phyloP scores from a whole-genome alignment of 2,329 filamentous ascomycete species.

The Penicillium sp. region DNA sequence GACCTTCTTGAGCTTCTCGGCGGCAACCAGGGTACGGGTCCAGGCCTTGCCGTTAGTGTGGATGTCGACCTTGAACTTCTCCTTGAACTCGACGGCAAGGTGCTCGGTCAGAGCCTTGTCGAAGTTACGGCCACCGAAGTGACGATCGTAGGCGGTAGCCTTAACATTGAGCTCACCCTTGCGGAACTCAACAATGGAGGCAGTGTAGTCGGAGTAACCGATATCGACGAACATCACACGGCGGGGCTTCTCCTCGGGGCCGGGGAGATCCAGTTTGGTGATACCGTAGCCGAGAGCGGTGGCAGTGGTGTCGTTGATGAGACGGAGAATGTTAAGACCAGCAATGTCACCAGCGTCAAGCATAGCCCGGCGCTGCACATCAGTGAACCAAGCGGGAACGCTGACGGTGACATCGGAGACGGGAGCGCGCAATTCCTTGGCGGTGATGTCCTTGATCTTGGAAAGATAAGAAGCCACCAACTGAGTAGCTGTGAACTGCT shows the following conservation, averaged over 20 bases:
- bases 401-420: conserved; percentile 93
- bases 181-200: conserved; percentile 90
- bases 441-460: conserved; percentile 87
- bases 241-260: conserved; percentile 84
- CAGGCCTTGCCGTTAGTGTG: conserved; percentile 83
- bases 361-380: conserved; percentile 82
- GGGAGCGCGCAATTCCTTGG: conserved; percentile 81
- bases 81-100: conserved; percentile 92
- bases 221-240: conserved; percentile 92
- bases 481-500: conserved; percentile 91
- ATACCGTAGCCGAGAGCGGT: conserved; percentile 96
- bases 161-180: conserved; percentile 96
- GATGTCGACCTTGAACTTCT: conserved; percentile 97
- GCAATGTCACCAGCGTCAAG: conserved; percentile 92
- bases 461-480: conserved; percentile 92
- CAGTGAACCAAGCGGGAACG: conserved; percentile 95
- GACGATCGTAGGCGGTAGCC: conserved; percentile 86
- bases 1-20: conserved; percentile 98
- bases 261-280: conserved; percentile 91
- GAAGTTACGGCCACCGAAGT: conserved; percentile 96
- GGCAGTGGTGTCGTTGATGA: conserved; percentile 98
- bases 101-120: conserved; percentile 94
- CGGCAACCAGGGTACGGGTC: conserved; percentile 79
- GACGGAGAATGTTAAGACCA: conserved; percentile 83
- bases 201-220: conserved; percentile 94